These are phyloP conservation scores for Solanum hybrid DNA, from an alignment of 305 asterid species.

Conservation along the genomic window DNA sequence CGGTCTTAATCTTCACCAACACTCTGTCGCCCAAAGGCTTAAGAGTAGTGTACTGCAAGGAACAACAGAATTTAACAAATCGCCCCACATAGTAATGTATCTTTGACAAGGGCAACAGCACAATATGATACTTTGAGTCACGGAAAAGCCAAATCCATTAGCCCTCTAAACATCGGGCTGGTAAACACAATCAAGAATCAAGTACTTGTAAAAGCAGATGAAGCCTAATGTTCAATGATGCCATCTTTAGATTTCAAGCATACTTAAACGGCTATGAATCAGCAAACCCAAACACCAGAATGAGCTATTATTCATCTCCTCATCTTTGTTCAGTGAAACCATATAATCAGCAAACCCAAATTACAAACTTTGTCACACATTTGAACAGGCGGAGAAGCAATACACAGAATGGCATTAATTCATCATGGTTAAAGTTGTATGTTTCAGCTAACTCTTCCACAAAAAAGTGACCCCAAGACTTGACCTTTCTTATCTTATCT, in stretches of 20 bases:
- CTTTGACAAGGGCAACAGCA: background rate
- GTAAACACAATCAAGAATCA: background rate
- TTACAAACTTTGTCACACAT: background rate
- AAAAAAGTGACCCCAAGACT: background rate
- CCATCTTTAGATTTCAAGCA: background rate
- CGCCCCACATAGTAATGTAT: background rate
- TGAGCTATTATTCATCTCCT: background rate
- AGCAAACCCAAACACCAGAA: background rate
- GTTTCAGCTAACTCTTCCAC: background rate
- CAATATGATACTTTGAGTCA: background rate
- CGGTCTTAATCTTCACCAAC: slow-evolving; percentile 59
- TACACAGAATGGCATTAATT: background rate
- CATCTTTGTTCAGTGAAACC: background rate
- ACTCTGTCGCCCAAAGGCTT: slow-evolving; percentile 94
- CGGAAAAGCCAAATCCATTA: background rate
- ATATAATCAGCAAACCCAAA: background rate
- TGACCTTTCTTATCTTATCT: background rate
- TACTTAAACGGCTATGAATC: background rate
- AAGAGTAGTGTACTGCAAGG: slow-evolving; percentile 63
- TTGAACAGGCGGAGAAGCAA: background rate
- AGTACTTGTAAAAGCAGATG: background rate
- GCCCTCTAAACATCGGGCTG: background rate
- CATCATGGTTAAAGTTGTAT: background rate
- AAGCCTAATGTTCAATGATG: background rate
- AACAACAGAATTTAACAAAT: background rate